A percentile compares a stretch with the other conserved stretches of the same genome.
Evolutionary conservation across 2,329 filamentous ascomycete genomes (phyloP).

Genomic region (Pestalotiopsis sp.): DNA sequence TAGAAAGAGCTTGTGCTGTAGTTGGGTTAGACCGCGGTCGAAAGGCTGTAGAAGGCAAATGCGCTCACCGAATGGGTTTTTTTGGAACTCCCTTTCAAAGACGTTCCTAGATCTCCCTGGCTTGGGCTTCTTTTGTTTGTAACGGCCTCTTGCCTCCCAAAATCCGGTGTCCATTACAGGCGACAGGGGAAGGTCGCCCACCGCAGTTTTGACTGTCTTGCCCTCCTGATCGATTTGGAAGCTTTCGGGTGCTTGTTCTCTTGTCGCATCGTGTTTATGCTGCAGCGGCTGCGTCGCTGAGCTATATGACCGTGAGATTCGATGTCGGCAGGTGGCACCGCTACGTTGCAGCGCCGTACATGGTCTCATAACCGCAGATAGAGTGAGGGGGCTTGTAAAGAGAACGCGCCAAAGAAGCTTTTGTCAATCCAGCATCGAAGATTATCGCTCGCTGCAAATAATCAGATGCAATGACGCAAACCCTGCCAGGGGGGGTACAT

Average conservation of each 20-base stretch:
- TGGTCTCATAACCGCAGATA: slow-evolving; percentile 35
- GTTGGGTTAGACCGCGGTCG: background rate
- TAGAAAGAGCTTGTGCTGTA: slow-evolving; percentile 64
- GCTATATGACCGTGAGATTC: slow-evolving; percentile 1
- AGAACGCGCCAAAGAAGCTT: background rate
- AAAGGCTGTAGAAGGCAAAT: background rate
- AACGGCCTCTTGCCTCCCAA: slow-evolving; percentile 46
- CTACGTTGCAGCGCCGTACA: slow-evolving; percentile 29
- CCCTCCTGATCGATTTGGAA: slow-evolving; percentile 40
- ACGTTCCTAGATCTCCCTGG: slow-evolving; percentile 36
- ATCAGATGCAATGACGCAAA: slow-evolving; percentile 1
- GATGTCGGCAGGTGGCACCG: slow-evolving; percentile 21
- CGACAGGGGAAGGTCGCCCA: slow-evolving; percentile 54
- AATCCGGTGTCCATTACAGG: slow-evolving; percentile 57
- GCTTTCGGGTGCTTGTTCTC: slow-evolving; percentile 13
- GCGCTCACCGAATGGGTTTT: slow-evolving; percentile 66
- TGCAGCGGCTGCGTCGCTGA: background rate
- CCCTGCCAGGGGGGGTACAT: background rate
- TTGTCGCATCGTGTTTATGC: background rate
- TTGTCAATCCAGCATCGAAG: background rate
- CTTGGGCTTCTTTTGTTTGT: slow-evolving; percentile 41
- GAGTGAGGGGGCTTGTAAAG: background rate
- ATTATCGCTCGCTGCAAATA: background rate
- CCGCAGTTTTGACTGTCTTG: slow-evolving; percentile 49
- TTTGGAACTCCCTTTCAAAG: slow-evolving; percentile 61